A percentile compares a stretch with the other conserved stretches of the same genome.
Conservation (phyloP, 1,139 yeast species). For the Yamadazyma sp. region DNA sequence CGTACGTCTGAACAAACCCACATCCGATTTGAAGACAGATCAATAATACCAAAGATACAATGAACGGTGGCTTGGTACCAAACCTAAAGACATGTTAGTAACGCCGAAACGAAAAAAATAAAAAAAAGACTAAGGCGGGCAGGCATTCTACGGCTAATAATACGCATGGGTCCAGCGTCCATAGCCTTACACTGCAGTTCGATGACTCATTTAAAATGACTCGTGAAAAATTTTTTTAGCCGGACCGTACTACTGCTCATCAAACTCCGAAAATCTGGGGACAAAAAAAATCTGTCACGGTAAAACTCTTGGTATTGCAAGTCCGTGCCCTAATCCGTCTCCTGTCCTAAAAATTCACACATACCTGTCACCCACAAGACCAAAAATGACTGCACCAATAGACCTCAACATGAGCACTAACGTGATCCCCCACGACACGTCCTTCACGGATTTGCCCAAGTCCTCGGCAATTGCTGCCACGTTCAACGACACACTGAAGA, state of each 20-base stretch:
- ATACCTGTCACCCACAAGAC: conserved; percentile 35
- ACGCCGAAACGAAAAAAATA: conserved; percentile 2
- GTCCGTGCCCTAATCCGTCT: background rate
- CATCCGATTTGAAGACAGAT: conserved; percentile 40
- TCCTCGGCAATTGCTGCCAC: conserved; percentile 29
- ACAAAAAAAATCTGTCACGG: background rate
- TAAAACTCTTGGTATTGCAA: background rate
- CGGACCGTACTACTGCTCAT: too few species aligned
- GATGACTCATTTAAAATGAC: too few species aligned
- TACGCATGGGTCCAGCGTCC: too few species aligned
- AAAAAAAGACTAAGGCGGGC: background rate
- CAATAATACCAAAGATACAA: conserved; percentile 30
- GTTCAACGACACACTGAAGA: conserved; percentile 36
- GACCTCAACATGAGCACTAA: conserved; percentile 47
- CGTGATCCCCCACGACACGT: conserved; percentile 45
- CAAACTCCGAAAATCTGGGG: conserved; percentile 2
- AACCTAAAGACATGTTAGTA: conserved; percentile 11
- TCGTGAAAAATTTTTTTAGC: too few species aligned
- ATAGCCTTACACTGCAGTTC: too few species aligned
- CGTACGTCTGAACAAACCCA: conserved; percentile 38
- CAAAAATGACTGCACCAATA: conserved; percentile 42
- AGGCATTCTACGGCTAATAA: background rate
- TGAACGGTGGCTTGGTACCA: conserved; percentile 43
- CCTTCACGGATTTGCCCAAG: conserved; percentile 26
- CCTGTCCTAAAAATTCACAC: conserved; percentile 1